Base-by-base conservation (phyloP, 1,284 basidiomycete species). In the Sphagnurus paluster region DNA sequence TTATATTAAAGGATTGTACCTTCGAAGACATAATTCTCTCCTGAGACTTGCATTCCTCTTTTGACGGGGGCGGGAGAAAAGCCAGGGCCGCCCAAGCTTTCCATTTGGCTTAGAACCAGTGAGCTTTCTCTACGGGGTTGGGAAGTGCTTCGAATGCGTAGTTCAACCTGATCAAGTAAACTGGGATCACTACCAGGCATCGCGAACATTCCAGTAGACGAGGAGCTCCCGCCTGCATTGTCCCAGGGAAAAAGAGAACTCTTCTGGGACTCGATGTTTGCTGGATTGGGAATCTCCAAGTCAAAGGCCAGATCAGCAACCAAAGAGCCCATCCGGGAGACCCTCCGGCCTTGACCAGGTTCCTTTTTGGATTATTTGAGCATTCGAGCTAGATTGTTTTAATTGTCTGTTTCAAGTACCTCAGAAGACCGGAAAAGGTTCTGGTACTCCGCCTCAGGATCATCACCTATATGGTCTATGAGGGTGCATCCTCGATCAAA, bases 171-270 rank as follows among this genome's bases (percentile, higher is more conserved):
- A 26, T 79, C 77, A 28, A 71, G 76, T 34, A 75, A 56, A 37
- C 66, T 42, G 35, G 29, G 67, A 48, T 79, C 76, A 53, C 72
- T 76, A 28, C 67, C 69, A 25, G 54, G 52, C 38, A 66, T 61
- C 4, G 65, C 70, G 48, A 75, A 68, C 20, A 60, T 69, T 21
- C 59, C 71, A 34, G 58, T 70, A 3, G 85, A 86, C 9, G 84
- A n/a, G n/a, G n/a, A 85, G 49, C 76, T 84, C 19, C 71, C 69
- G 1, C 81, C 85, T 11, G 85, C 86, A 61, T 90, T 76, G 56
- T 90, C 87, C 88, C 88, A 91, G 4, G 88, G 89, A 62, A 89
- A 89, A 35, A 90, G 63, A 5, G 81, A 79, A 55, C 79, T 86
- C 26, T 76, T 72, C 57, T 88, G 86, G 14, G 84, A 86, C 28